Percentiles rank a stretch among this genome's conserved stretches.
Evolutionary conservation across 1,139 yeast genomes (phyloP).

Genomic region (Taiozyma sp.): DNA sequence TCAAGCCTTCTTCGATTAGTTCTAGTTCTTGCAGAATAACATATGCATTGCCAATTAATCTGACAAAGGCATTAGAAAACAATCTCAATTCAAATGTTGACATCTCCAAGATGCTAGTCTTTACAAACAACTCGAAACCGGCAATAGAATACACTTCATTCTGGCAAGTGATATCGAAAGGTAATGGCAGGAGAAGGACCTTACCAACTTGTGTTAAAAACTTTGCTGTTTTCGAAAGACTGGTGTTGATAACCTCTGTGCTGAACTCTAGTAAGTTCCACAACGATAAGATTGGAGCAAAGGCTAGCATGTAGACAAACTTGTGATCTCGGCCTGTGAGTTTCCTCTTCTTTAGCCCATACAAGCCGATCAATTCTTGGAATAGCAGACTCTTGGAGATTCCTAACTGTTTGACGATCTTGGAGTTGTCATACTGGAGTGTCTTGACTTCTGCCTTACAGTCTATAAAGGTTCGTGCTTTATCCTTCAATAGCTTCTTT

Average conservation of each 20-base stretch:
- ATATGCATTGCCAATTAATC: constrained; percentile 11
- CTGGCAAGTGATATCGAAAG: constrained; percentile 9
- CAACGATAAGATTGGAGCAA: constrained; percentile 19
- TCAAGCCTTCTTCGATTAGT: constrained; percentile 5
- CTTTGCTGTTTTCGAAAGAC: constrained; percentile 13
- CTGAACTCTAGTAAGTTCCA: constrained; percentile 12
- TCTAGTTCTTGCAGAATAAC: constrained; percentile 1
- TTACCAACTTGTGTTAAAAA: constrained; percentile 13
- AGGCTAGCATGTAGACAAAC: constrained; percentile 14
- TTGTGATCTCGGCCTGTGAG: background rate
- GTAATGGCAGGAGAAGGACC: constrained; percentile 12
- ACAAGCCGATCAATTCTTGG: constrained; percentile 21
- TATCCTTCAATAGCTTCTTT: background rate
- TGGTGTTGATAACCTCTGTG: constrained; percentile 15
- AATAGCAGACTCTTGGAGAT: constrained; percentile 18
- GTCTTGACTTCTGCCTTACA: background rate
- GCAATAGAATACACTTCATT: constrained; percentile 7
- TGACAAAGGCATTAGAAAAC: constrained; percentile 11
- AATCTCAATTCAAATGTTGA: constrained; percentile 9
- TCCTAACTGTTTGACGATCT: constrained; percentile 17
- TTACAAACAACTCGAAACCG: constrained; percentile 7
- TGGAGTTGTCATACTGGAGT: constrained; percentile 4
- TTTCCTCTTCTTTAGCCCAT: constrained; percentile 14
- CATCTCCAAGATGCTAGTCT: constrained; percentile 10
- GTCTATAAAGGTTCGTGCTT: background rate